Evolutionary conservation across 192 early-diverging fungal genomes (phyloP).

Genomic region (Backusella psychrophila): DNA sequence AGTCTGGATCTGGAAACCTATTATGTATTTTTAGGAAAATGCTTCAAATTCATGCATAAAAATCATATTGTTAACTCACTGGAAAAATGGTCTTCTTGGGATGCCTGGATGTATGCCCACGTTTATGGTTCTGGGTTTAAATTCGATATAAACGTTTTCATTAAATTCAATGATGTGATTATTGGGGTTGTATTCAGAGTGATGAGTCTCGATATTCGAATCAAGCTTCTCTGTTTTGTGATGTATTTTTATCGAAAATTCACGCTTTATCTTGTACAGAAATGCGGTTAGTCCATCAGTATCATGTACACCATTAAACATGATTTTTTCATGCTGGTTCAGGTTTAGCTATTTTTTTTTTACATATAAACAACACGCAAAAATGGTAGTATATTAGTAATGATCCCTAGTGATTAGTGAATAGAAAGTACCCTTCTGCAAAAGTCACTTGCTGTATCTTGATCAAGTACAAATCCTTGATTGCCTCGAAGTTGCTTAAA

Average conservation of each 20-base stretch:
- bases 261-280: constrained; percentile 23
- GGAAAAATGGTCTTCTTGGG: constrained; percentile 28
- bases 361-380: background rate
- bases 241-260: constrained; percentile 37
- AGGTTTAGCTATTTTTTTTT: constrained; percentile 14
- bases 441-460: constrained; percentile 25
- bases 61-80: background rate
- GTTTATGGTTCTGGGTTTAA: constrained; percentile 23
- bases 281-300: constrained; percentile 32
- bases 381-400: background rate
- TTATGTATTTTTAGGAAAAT: background rate
- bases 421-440: constrained; percentile 12
- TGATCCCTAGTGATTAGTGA: background rate
- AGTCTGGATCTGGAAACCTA: constrained; percentile 30
- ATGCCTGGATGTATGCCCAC: background rate
- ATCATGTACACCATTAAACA: constrained; percentile 32
- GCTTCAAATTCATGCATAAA: background rate
- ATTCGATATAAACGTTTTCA: constrained; percentile 31
- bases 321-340: constrained; percentile 27
- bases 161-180: constrained; percentile 28
- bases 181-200: background rate
- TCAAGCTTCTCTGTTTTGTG: constrained; percentile 16
- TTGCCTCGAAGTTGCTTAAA: constrained; percentile 32
- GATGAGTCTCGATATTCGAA: background rate
- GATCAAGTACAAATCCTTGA: constrained; percentile 29